Evolutionary conservation across 2,329 filamentous ascomycete genomes (phyloP).

Genomic region (Diaporthe humulicola): DNA sequence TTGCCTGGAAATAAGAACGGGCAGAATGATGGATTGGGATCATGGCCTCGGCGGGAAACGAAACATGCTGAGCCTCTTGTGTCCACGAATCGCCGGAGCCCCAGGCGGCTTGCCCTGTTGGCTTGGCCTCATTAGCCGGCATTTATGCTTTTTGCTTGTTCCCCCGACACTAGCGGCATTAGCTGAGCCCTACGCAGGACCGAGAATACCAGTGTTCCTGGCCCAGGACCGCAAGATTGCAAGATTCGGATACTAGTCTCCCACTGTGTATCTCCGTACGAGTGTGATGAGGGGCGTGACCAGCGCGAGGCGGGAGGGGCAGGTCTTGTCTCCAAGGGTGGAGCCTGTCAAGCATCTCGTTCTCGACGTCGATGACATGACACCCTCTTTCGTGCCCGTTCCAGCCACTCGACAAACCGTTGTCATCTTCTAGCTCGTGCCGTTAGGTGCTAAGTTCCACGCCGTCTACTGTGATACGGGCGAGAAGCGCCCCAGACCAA

Average conservation of each 20-base stretch:
- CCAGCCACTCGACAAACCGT: slow-evolving; percentile 16
- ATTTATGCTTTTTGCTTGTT: slow-evolving; percentile 18
- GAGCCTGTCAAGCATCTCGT: background rate
- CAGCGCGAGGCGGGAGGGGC: background rate
- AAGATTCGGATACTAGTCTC: background rate
- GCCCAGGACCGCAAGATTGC: slow-evolving; percentile 3
- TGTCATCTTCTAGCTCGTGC: background rate
- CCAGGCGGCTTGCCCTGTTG: slow-evolving; percentile 14
- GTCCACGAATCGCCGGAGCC: slow-evolving; percentile 17
- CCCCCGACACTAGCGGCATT: slow-evolving; percentile 27
- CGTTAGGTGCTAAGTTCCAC: background rate
- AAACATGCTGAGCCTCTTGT: slow-evolving; percentile 22
- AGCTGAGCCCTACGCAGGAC: slow-evolving; percentile 29
- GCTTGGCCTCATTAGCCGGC: slow-evolving; percentile 32
- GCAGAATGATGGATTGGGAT: background rate
- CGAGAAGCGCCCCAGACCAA: background rate
- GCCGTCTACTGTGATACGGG: slow-evolving; percentile 14
- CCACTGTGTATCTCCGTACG: background rate
- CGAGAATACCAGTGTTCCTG: background rate
- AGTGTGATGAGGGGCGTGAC: slow-evolving; percentile 15
- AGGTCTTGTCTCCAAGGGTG: background rate
- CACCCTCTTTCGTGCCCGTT: background rate
- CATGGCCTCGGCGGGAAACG: slow-evolving; percentile 18
- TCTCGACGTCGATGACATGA: background rate
- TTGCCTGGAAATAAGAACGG: background rate